phyloP scores from a whole-genome alignment of 1,284 basidiomycete genomes.

The Tilletia setariae region DNA sequence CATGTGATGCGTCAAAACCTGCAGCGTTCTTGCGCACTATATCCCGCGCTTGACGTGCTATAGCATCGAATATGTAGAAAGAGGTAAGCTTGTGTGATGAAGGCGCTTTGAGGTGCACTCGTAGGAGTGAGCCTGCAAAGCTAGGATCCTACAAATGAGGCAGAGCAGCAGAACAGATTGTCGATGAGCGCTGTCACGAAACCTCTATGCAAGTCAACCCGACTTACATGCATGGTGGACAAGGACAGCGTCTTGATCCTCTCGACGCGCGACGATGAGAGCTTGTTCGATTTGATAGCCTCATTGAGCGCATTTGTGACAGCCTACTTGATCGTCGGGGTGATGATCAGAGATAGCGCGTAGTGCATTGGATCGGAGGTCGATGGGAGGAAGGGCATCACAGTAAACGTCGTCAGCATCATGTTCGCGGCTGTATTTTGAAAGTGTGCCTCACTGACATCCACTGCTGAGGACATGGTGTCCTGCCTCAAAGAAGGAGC shows the following conservation, averaged over 20 bases:
- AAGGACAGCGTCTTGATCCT: constrained; percentile 4
- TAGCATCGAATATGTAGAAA: constrained; percentile 40
- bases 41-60: constrained; percentile 34
- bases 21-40: constrained; percentile 27
- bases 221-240: constrained; percentile 8
- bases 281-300: constrained; percentile 31
- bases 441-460: background rate
- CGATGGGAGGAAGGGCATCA: background rate
- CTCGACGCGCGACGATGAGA: constrained; percentile 22
- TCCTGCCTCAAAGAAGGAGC: too few relatives aligned
- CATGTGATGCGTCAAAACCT: constrained; percentile 20
- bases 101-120: constrained; percentile 24
- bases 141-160: background rate
- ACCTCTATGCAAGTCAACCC: background rate
- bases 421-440: too few relatives aligned
- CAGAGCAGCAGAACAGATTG: background rate
- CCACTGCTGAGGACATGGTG: too few relatives aligned
- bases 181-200: constrained; percentile 12
- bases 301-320: constrained; percentile 26
- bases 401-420: too few relatives aligned
- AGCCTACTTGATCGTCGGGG: background rate
- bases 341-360: background rate
- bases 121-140: constrained; percentile 24
- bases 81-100: constrained; percentile 30
- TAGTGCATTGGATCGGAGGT: background rate